Evolutionary conservation across 2,329 filamentous ascomycete species (phyloP), one percentile per base, ranked within the genome.

Genomic region (Atkinsonella hypoxylon): DNA sequence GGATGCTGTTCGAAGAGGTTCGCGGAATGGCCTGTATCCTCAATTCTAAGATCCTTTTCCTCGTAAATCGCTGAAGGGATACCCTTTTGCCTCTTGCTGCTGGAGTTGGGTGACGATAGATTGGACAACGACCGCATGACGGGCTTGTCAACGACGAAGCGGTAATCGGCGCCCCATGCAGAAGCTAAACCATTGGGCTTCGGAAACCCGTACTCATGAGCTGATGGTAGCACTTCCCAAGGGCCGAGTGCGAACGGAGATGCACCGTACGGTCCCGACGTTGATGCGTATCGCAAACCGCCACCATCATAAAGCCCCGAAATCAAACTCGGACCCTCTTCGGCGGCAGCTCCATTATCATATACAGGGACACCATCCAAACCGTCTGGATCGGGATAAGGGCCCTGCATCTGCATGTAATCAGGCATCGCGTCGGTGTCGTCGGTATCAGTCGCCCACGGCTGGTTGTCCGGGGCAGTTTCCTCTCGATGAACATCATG

Each of bases 191-290:
- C 58, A 30, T 56, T 59, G 53, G 66, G 56, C 18, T 58, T 55
- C 20, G 66, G 60, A 54, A 62, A 59, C n/a, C 65, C 51, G 54
- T 66, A 63, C 55, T 66, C 58, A 5, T 51, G 55, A 18, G 51
- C 18, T 22, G 46, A 54, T 3, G 53, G 51, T 4, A 55, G 44
- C 18, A 56, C 48, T 18, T 52, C 51, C 45, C 51, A 51, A 20
- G 42, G 49, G 12, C 54, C 54, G 40, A 60, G 54, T 3, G 56
- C 51, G 18, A 58, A 53, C 5, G 55, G 55, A 5, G 59, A 57
- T n/a, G 54, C 51, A 18, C 51, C 55, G 43, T 57, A 58, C 18
- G 51, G 46, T 9, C 52, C 45, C 15, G 45, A 12, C 8, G 56
- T 30, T 11, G 53, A 36, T 17, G 49, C 54, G 36, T 53, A 55